These are phyloP conservation scores for Mycena polygramma DNA, from an alignment of 768 basidiomycete genomes.

Conservation along the genomic window DNA sequence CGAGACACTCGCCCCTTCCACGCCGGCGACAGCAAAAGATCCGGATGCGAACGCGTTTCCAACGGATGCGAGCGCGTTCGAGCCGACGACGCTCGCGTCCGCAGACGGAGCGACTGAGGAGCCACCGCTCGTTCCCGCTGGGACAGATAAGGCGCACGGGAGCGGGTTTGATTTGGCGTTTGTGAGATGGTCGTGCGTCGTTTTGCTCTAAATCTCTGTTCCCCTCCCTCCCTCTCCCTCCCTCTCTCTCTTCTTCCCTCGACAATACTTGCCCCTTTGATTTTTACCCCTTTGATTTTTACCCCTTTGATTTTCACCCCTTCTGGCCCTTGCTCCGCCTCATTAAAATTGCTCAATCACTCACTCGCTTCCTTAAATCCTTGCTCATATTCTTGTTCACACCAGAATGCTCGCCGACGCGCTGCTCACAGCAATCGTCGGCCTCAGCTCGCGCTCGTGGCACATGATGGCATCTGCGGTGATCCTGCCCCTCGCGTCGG, in stretches of 20 bases:
- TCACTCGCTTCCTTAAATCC: no score
- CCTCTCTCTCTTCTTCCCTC: no score
- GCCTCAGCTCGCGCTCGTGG: constrained; percentile 17
- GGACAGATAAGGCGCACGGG: constrained; percentile 9
- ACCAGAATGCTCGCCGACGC: constrained; percentile 25
- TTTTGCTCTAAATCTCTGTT: background rate
- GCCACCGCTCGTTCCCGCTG: background rate
- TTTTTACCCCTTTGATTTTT: background rate
- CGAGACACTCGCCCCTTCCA: background rate
- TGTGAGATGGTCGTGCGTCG: constrained; percentile 28
- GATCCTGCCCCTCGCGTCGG: constrained; percentile 26
- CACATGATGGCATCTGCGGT: constrained; percentile 24
- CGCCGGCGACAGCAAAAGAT: background rate
- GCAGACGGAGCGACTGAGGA: constrained; percentile 9
- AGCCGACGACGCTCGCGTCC: background rate
- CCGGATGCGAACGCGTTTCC: background rate
- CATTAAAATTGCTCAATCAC: no score
- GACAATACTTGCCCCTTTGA: background rate
- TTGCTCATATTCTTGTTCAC: background rate
- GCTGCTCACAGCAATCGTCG: constrained; percentile 16
- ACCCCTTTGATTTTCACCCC: background rate
- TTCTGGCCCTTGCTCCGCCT: no score
- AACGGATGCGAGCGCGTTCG: background rate
- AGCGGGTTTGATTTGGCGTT: constrained; percentile 26
- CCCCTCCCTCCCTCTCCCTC: no score